Conservation (phyloP, 495 filamentous ascomycete genomes). For the Trichoderma asperelloides region DNA sequence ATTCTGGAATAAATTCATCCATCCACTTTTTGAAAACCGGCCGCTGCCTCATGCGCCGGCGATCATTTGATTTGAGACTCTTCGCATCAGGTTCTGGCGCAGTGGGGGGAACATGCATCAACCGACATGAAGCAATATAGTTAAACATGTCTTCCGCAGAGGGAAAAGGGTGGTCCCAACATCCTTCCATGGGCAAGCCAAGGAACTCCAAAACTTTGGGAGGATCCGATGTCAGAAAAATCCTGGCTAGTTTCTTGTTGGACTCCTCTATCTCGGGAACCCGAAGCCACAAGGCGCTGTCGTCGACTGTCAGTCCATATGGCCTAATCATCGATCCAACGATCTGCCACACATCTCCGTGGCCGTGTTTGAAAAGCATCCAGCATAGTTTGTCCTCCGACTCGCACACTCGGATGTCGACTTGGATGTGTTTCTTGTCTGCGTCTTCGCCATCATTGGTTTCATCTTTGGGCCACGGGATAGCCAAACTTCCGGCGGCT, state of each 20-base stretch:
- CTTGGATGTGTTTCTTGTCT: conserved; percentile 42
- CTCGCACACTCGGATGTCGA: conserved; percentile 51
- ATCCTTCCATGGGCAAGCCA: conserved; percentile 35
- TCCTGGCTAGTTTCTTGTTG: conserved; percentile 43
- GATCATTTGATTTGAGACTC: conserved; percentile 43
- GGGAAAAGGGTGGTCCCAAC: conserved; percentile 38
- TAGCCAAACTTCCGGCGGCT: conserved; percentile 32
- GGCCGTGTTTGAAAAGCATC: conserved; percentile 51
- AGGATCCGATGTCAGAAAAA: conserved; percentile 50
- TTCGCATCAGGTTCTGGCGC: conserved; percentile 23
- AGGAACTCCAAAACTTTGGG: conserved; percentile 47
- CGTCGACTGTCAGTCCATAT: conserved; percentile 54
- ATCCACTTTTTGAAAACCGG: conserved; percentile 42
- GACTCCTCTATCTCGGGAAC: conserved; percentile 52
- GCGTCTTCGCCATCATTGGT: conserved; percentile 11
- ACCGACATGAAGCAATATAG: conserved; percentile 41
- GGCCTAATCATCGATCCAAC: conserved; percentile 51
- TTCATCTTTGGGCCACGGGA: conserved; percentile 37
- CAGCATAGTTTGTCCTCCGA: conserved; percentile 39
- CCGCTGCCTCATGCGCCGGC: conserved; percentile 36
- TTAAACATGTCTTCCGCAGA: conserved; percentile 46
- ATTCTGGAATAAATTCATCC: conserved; percentile 43
- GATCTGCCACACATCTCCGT: conserved; percentile 60
- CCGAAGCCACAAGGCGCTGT: conserved; percentile 48
- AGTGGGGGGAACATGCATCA: conserved; percentile 37